Conservation (phyloP, 257 asterid species). For the Oldenlandia corymbosa region DNA sequence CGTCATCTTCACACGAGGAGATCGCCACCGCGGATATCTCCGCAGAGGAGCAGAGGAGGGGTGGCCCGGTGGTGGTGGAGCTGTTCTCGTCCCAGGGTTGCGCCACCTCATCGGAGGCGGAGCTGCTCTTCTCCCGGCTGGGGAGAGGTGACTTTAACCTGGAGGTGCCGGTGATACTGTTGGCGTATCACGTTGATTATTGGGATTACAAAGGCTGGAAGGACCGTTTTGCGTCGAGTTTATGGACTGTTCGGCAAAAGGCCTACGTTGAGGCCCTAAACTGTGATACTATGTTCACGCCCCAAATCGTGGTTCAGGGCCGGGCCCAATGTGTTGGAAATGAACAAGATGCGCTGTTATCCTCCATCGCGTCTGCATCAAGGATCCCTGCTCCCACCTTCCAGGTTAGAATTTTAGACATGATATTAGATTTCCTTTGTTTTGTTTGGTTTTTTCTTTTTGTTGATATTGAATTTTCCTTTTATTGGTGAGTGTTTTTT, state of each 20-base stretch:
- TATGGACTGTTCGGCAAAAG: slow-evolving; percentile 90
- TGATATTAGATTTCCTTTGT: too few relatives aligned
- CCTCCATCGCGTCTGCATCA: slow-evolving; percentile 50
- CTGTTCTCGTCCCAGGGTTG: slow-evolving; percentile 94
- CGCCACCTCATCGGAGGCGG: slow-evolving; percentile 85
- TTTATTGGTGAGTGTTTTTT: too few relatives aligned
- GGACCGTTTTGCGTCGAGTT: slow-evolving; percentile 74
- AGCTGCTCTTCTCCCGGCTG: slow-evolving; percentile 66
- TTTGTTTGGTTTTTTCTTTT: too few relatives aligned
- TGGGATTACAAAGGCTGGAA: slow-evolving; percentile 98
- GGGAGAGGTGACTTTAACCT: slow-evolving; percentile 82
- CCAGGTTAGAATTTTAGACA: slow-evolving; percentile 54
- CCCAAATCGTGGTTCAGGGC: slow-evolving; percentile 79
- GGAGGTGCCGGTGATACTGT: slow-evolving; percentile 54
- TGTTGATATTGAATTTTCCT: too few relatives aligned
- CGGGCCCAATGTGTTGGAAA: slow-evolving; percentile 53
- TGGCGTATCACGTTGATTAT: slow-evolving; percentile 78
- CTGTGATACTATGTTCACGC: slow-evolving; percentile 73
- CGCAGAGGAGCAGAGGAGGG: slow-evolving; percentile 53
- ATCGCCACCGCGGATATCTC: slow-evolving; percentile 46
- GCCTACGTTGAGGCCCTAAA: slow-evolving; percentile 64
- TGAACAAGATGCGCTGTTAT: slow-evolving; percentile 45
- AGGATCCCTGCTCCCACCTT: slow-evolving; percentile 59
- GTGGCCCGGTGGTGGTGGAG: slow-evolving; percentile 74
- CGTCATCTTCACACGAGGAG: slow-evolving; percentile 3